These are phyloP conservation scores for Carex littledalei DNA, from an alignment of 176 grass and related monocot species.

Conservation along the genomic window DNA sequence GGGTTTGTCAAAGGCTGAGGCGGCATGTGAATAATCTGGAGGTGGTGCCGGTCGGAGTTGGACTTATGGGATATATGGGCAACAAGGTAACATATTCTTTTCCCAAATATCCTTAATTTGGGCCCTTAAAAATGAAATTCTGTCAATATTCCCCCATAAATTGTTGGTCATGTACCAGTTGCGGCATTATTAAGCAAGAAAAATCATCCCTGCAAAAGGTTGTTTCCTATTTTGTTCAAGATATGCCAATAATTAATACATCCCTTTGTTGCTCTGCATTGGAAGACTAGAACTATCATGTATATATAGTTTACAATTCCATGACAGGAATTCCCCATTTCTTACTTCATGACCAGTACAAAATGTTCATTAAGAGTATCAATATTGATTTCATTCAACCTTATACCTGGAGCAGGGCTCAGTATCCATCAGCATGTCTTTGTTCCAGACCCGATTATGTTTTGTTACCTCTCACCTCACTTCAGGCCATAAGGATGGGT, in stretches of 20 bases:
- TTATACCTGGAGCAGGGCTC: slow-evolving; percentile 41
- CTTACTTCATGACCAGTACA: not conserved
- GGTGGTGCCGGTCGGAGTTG: slow-evolving; percentile 56
- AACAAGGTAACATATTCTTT: slow-evolving; percentile 44
- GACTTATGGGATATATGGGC: slow-evolving; percentile 66
- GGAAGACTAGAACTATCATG: not conserved
- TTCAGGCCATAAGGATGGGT: slow-evolving; percentile 49
- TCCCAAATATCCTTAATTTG: not conserved
- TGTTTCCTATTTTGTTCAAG: not conserved
- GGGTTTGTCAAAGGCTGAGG: slow-evolving; percentile 44
- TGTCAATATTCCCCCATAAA: not conserved
- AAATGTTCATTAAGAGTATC: slow-evolving; percentile 1
- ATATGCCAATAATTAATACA: not conserved
- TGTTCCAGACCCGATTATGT: slow-evolving; percentile 59
- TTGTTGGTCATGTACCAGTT: not conserved
- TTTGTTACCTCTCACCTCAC: slow-evolving; percentile 71
- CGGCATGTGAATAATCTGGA: slow-evolving; percentile 54
- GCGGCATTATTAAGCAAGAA: not conserved
- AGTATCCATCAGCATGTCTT: slow-evolving; percentile 55
- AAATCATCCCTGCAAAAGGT: not conserved
- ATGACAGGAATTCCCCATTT: not conserved
- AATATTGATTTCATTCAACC: not conserved
- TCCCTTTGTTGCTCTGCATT: not conserved
- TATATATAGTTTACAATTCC: not conserved
- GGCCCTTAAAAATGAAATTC: not conserved